Evolutionary conservation across 495 filamentous ascomycete genomes (phyloP), one percentile per base, ranked within the genome.

Genomic region (Talaromyces ruber): DNA sequence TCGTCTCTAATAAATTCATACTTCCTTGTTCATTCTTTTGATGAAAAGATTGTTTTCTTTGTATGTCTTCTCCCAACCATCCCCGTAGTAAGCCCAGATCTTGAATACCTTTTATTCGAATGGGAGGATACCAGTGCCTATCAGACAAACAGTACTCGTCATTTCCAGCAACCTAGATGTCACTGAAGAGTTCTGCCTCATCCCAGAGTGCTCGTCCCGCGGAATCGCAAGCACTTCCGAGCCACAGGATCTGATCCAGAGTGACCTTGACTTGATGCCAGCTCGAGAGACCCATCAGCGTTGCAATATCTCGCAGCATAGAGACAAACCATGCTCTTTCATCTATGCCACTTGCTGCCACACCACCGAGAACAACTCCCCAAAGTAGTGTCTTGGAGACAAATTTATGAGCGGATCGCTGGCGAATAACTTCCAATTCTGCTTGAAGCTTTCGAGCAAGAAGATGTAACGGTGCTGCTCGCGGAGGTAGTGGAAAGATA

Each of bases 401-500:
- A n/a, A n/a, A n/a, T n/a, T n/a, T n/a, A n/a, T n/a, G 74, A 45
- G 14, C 14, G 29, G 3, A 59, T 32, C 24, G 3, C 7, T 11
- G 56, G 12, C 34, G 12, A 4, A 47, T 14, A 47, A 5, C 21
- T n/a, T 59, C 3, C 4, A 59, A n/a, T 22, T 59, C 56, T n/a
- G 11, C 6, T 9, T 67, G 65, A 16, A 79, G 58, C 26, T 64
- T 60, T 2, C 63, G 54, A 1, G 72, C 68, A 1, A 79, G 66
- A 16, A 47, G 52, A 0, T 32, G 26, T 6, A 79, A 66, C 0
- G 75, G 74, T 0, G 68, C 70, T 34, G 72, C 75, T 39, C 73
- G 68, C 6, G 65, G 64, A 6, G 75, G 76, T 1, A 79, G 70
- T 5, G 76, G 76, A 55, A 79, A 74, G 37, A 77, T 61, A 4